Conservation (phyloP, 1,139 yeast species). For the Scheffersomyces lignicola region DNA sequence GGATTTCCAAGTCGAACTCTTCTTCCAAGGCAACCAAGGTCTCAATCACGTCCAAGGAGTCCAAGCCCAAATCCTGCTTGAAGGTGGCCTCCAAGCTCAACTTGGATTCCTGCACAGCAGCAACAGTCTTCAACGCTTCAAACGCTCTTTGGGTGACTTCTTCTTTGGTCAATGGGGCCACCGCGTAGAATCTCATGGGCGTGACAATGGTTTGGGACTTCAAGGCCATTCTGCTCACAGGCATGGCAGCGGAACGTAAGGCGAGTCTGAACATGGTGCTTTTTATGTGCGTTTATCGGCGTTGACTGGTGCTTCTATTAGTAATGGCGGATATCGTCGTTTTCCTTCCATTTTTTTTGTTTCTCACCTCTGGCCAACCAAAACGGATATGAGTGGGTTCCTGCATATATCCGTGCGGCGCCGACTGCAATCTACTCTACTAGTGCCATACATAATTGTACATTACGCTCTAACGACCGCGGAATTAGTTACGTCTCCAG, state of each 20-base stretch:
- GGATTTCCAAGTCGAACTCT: constrained; percentile 69
- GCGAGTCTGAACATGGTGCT: constrained; percentile 39
- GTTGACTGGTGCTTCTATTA: not conserved
- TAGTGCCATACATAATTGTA: no score
- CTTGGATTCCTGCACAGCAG: constrained; percentile 50
- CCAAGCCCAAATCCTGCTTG: constrained; percentile 66
- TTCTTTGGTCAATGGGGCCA: constrained; percentile 47
- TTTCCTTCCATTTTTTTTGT: constrained; percentile 1
- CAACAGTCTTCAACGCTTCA: constrained; percentile 52
- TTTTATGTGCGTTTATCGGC: not conserved
- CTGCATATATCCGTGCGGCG: no score
- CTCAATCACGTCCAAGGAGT: constrained; percentile 70
- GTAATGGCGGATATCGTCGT: not conserved
- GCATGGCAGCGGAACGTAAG: constrained; percentile 39
- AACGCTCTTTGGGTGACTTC: constrained; percentile 50
- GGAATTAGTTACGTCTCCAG: constrained; percentile 34
- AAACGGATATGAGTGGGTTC: no score
- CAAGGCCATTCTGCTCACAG: constrained; percentile 29
- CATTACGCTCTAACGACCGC: not conserved
- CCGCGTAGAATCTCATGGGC: constrained; percentile 48
- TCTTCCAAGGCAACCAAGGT: constrained; percentile 73
- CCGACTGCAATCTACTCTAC: no score
- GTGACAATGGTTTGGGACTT: constrained; percentile 19
- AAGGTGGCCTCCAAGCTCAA: constrained; percentile 48
- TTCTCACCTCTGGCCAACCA: constrained; percentile 11